These are phyloP conservation scores for Quercus lobata DNA, from an alignment of 331 rosid species.

Conservation along the genomic window DNA sequence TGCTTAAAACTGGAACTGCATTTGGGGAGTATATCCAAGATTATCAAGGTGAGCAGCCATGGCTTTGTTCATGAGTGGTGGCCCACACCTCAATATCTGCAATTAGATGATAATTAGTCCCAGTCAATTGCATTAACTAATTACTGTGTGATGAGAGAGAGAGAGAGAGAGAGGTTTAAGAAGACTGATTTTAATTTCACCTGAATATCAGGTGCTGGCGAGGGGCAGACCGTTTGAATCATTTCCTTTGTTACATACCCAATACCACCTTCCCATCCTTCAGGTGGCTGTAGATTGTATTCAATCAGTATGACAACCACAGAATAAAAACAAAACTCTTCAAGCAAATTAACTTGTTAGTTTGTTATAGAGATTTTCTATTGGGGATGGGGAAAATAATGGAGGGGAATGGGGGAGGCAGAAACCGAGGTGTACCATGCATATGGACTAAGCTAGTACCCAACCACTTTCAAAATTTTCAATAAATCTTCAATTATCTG, in stretches of 20 bases:
- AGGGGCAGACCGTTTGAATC: constrained; percentile 42
- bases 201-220: constrained; percentile 47
- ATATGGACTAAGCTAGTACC: too few species aligned
- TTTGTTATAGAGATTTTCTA: too few species aligned
- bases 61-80: constrained; percentile 59
- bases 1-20: constrained; percentile 52
- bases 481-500: too few species aligned
- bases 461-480: too few species aligned
- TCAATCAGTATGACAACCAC: constrained; percentile 2
- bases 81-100: constrained; percentile 54
- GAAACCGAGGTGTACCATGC: too few species aligned
- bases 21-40: constrained; percentile 35
- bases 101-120: neutral
- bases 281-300: constrained; percentile 38
- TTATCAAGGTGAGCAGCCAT: constrained; percentile 42
- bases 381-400: too few species aligned
- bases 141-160: neutral
- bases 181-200: constrained; percentile 15
- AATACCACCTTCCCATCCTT: constrained; percentile 51
- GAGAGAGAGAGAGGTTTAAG: neutral
- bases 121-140: neutral
- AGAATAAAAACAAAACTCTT: neutral
- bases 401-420: too few species aligned
- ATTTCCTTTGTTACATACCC: constrained; percentile 47
- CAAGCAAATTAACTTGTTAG: neutral